Base-by-base conservation (phyloP, 2,329 filamentous ascomycete genomes). In the Exophiala phaeomuriformis region DNA sequence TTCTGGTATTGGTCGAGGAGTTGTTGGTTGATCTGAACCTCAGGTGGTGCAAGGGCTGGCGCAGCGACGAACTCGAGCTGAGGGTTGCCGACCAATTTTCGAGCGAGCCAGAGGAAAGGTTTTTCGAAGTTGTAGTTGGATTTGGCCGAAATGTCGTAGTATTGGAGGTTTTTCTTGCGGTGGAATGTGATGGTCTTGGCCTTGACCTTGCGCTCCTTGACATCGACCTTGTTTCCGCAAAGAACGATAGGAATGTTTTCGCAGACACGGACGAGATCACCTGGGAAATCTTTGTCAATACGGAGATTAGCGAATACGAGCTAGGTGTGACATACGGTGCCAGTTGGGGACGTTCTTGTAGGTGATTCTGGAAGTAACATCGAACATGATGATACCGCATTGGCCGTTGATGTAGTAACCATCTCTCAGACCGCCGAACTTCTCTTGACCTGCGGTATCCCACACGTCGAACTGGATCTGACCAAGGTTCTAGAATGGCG, bases 331-430 rank as follows among this genome's bases (percentile, higher is more conserved):
- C 89, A 73, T 85, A 95, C 93, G 93, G 78, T 98, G 93, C 93
- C 93, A 98, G 87, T 97, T 97, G 78, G 93, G 93, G 63, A 98
- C 93, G 81, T 98, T 98, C 87, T 98, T 98, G 86, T 98, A 98
- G 74, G 93, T 98, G 75, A 98, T 97, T 72, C 93, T 88, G 66
- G 91, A 96, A 62, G 93, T 97, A 64, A 98, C 91, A 76, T 98
- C 91, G 76, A 98, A 98, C 91, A 98, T 98, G 85, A 98, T 97
- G 81, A 98, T 96, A 79, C 93, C 91, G 76, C 91, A 97, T 79
- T 97, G 91, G 70, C 91, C 91, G 80, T 96, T 96, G 83, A 98
- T 98, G 82, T 98, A 98, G 85, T 98, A 98, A 66, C 91, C 91
- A 77, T 98, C 91, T 79, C 91, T 88, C 69, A 98, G 89, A 82